phyloP scores from a whole-genome alignment of 2,329 filamentous ascomycete genomes.

The Xylaria multiplex region DNA sequence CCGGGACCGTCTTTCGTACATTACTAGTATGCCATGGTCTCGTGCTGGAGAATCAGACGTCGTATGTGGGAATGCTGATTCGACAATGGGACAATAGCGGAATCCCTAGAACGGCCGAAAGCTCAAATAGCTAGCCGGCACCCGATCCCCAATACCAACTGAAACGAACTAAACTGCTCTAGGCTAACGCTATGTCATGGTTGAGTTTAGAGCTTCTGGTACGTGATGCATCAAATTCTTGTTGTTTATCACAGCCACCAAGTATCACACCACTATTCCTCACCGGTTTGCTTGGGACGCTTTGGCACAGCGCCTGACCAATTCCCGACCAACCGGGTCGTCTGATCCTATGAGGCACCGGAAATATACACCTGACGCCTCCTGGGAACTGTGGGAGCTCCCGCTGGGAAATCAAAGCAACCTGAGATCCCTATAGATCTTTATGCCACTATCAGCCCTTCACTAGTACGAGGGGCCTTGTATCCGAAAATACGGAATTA shows the following conservation, averaged over 20 bases:
- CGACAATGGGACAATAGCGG: constrained; percentile 32
- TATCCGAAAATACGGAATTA: neutral
- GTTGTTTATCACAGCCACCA: constrained; percentile 16
- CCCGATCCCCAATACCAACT: constrained; percentile 30
- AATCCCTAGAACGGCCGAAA: constrained; percentile 24
- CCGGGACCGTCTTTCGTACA: neutral
- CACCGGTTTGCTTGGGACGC: constrained; percentile 11
- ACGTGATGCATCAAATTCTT: constrained; percentile 7
- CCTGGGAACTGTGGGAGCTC: neutral
- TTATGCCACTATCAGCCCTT: constrained; percentile 9
- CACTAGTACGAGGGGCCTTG: neutral
- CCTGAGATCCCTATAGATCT: neutral
- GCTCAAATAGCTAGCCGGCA: constrained; percentile 33
- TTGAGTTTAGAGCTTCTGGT: constrained; percentile 22
- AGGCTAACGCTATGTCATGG: constrained; percentile 21
- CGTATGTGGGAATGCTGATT: constrained; percentile 36
- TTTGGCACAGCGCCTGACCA: constrained; percentile 20
- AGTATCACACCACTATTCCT: constrained; percentile 19
- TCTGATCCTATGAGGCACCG: constrained; percentile 15
- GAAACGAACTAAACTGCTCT: constrained; percentile 40
- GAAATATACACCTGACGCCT: constrained; percentile 8
- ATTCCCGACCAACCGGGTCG: constrained; percentile 24
- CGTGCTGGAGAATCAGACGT: constrained; percentile 2
- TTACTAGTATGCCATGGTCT: neutral
- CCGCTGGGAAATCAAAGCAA: neutral